Base-by-base conservation (phyloP, 805 yeast genomes). In the Wickerhamiella siamensis region DNA sequence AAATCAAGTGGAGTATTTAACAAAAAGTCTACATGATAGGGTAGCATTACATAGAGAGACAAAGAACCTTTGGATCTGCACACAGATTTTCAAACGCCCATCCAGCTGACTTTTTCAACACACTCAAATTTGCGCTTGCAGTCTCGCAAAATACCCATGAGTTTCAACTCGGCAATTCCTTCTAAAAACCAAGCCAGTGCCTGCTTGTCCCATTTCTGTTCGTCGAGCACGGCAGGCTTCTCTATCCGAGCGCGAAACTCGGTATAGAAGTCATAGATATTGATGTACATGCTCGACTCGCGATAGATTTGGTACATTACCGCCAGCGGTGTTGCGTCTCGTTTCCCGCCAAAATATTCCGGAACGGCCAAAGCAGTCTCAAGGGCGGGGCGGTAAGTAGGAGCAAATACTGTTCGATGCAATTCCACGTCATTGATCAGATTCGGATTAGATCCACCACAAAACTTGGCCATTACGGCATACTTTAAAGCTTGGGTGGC, bases 131-230 rank as follows among this genome's bases (percentile, higher is more conserved):
- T 76, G 14, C 76, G 60, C 48, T 66, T 68, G 19, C 64, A 62
- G 40, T 77, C 79, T 48, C 75, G 75, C 16, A 83, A 55, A 37
- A 83, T 61, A 0, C 95, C 95, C 42, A 81, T 61, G 47, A 71
- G 62, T 44, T 75, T 72, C 44, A 86, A 64, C 54, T 84, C 94
- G 20, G 72, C 72, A 38, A 87, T 66, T 16, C 76, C 75, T 50
- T 81, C 87, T 46, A 81, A 61, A 55, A 86, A 86, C 74, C 91
- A 74, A 3, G 83, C 71, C 49, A 80, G 63, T 0, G 76, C 62
- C 37, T 77, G 51, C 45, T 73, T 71, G 36, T 77, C 78, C 84
- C 91, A 81, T 21, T 45, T 38, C n/a, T 8, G 15, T 8, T 8
- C 15, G 6, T 62, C 64, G 5, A 54, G 56, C 3, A 55, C 57